phyloP scores from a whole-genome alignment of 1,139 yeast genomes.

The Scheffersomyces stambukii region DNA sequence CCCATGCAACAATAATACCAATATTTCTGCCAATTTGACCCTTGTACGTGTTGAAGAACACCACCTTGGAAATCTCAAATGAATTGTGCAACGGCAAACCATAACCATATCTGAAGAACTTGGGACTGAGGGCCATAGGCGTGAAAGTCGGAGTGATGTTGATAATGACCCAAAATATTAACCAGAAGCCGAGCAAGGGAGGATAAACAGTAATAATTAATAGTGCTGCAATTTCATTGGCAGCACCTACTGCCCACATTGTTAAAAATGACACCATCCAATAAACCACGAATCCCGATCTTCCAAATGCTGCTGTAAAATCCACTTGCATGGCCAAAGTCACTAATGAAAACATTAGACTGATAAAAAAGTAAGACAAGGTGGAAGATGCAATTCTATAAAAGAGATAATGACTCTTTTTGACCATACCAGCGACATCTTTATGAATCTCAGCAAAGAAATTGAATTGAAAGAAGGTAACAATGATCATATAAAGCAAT shows the following conservation, averaged over 20 bases:
- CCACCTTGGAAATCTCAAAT: conserved; percentile 33
- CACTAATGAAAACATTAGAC: conserved; percentile 35
- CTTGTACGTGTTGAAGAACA: conserved; percentile 33
- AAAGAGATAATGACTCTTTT: conserved; percentile 21
- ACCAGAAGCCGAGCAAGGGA: conserved; percentile 41
- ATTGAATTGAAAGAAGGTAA: conserved; percentile 56
- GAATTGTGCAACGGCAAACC: conserved; percentile 38
- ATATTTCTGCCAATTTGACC: conserved; percentile 35
- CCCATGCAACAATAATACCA: conserved; percentile 34
- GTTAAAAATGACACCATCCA: conserved; percentile 42
- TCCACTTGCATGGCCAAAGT: conserved; percentile 40
- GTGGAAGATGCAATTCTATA: conserved; percentile 27
- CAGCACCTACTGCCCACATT: conserved; percentile 41
- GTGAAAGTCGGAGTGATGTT: conserved; percentile 38
- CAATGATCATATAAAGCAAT: conserved; percentile 64
- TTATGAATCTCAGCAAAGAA: conserved; percentile 53
- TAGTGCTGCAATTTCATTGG: conserved; percentile 38
- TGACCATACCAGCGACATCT: conserved; percentile 32
- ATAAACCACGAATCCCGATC: conserved; percentile 37
- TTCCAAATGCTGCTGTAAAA: conserved; percentile 33
- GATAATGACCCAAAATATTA: conserved; percentile 36
- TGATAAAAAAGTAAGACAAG: conserved; percentile 28
- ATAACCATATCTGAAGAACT: conserved; percentile 34
- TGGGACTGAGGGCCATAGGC: conserved; percentile 31
- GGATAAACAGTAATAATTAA: conserved; percentile 27